Conservation (phyloP, 1,139 yeast species). For the Fermentozyma sake region DNA sequence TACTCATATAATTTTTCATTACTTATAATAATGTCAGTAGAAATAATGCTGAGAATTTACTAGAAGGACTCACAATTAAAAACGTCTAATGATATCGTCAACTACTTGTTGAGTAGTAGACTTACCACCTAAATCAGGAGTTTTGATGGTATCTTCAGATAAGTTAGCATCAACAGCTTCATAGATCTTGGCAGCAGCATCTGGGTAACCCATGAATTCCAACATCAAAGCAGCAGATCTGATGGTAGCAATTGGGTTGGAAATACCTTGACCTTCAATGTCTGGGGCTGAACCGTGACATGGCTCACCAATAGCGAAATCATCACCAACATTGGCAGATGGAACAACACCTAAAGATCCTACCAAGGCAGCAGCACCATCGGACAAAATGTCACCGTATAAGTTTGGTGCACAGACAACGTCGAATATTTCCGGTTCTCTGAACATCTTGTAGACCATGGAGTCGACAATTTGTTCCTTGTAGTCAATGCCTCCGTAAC, state of each 20-base stretch:
- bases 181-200: constrained; percentile 89
- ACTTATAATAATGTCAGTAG: background rate
- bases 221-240: constrained; percentile 96
- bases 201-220: constrained; percentile 89
- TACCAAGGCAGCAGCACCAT: constrained; percentile 98
- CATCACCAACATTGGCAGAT: constrained; percentile 94
- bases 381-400: constrained; percentile 95
- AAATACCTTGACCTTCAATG: constrained; percentile 89
- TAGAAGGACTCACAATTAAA: constrained; percentile 12
- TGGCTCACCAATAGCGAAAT: constrained; percentile 97
- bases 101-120: constrained; percentile 83
- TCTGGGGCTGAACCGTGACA: constrained; percentile 99
- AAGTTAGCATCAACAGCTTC: constrained; percentile 93
- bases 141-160: constrained; percentile 71
- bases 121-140: constrained; percentile 94
- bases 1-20: constrained; percentile 1
- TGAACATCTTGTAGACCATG: constrained; percentile 97
- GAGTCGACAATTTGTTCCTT: constrained; percentile 98
- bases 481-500: constrained; percentile 55
- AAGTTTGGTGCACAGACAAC: constrained; percentile 98
- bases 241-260: constrained; percentile 97
- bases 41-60: background rate
- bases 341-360: constrained; percentile 99
- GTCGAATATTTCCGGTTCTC: constrained; percentile 95
- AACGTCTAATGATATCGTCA: constrained; percentile 64